Conservation (phyloP, 805 yeast species). For the Teunomyces kruisii region DNA sequence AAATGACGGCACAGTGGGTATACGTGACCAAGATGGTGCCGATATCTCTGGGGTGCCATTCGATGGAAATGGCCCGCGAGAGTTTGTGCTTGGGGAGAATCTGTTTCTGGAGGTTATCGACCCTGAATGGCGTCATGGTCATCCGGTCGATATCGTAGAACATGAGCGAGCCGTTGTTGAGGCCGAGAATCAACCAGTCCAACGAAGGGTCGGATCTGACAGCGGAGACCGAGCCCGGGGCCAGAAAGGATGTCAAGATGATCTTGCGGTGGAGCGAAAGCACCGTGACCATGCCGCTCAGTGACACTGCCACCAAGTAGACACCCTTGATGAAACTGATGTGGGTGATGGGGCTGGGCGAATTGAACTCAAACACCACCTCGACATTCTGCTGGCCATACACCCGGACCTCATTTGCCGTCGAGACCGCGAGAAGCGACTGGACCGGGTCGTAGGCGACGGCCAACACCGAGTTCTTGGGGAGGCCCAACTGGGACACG, state of each 20-base stretch:
- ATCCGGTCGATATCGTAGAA: constrained; percentile 85
- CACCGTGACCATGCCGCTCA: constrained; percentile 62
- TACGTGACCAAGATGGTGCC: constrained; percentile 77
- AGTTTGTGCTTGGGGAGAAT: constrained; percentile 55
- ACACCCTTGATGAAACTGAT: constrained; percentile 76
- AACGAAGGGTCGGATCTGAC: constrained; percentile 80
- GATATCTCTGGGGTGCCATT: constrained; percentile 87
- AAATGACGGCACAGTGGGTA: constrained; percentile 64
- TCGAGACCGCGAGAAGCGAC: constrained; percentile 77
- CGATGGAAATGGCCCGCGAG: constrained; percentile 65
- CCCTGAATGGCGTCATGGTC: constrained; percentile 56
- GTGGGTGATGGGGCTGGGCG: constrained; percentile 50
- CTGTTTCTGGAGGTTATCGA: constrained; percentile 68
- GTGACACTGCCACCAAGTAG: constrained; percentile 69
- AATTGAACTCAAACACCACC: constrained; percentile 55
- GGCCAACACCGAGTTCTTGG: constrained; percentile 61
- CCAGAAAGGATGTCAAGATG: constrained; percentile 57
- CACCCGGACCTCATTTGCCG: constrained; percentile 73
- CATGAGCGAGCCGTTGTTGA: constrained; percentile 68
- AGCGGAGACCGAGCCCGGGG: constrained; percentile 67
- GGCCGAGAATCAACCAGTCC: constrained; percentile 83
- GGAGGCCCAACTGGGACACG: constrained; percentile 37
- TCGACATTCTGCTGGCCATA: constrained; percentile 84
- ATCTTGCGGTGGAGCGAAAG: constrained; percentile 67
- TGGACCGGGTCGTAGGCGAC: constrained; percentile 87